phyloP scores from a whole-genome alignment of 305 asterid species.

The Stenogyne calaminthoides region DNA sequence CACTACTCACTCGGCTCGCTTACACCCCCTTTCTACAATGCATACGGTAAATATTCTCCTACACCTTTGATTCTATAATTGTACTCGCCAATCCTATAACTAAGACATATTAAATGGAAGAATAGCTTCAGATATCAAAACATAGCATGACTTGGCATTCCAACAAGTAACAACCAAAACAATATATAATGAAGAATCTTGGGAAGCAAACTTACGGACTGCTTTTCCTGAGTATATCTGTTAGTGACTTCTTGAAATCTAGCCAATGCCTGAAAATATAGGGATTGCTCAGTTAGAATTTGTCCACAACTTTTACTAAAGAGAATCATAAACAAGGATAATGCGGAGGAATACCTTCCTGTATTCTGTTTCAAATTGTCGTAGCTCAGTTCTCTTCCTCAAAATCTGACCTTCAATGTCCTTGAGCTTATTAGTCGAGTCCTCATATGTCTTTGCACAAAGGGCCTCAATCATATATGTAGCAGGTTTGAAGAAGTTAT shows the following conservation, averaged over 20 bases:
- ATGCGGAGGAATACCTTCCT: conserved; percentile 63
- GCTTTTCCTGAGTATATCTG: conserved; percentile 88
- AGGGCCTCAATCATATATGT: conserved; percentile 83
- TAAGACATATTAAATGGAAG: conserved; percentile 14
- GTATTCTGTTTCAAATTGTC: conserved; percentile 95
- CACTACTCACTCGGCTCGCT: too few species aligned
- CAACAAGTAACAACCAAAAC: background rate
- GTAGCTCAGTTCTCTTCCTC: conserved; percentile 92
- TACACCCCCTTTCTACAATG: background rate
- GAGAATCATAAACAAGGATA: conserved; percentile 4
- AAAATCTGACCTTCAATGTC: conserved; percentile 91
- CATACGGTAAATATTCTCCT: background rate
- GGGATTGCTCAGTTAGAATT: conserved; percentile 11
- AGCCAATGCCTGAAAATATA: conserved; percentile 76
- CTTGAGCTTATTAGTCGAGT: conserved; percentile 74
- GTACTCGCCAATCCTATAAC: background rate
- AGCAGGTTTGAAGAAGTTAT: conserved; percentile 96
- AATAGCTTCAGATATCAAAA: conserved; percentile 7
- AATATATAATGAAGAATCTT: conserved; percentile 11
- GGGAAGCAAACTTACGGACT: conserved; percentile 65
- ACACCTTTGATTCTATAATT: background rate
- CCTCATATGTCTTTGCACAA: conserved; percentile 89
- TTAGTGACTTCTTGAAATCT: conserved; percentile 94
- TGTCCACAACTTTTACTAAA: conserved; percentile 10
- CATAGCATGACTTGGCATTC: conserved; percentile 13